Conservation (phyloP, 2,329 filamentous ascomycete species). For the Cytospora mali region DNA sequence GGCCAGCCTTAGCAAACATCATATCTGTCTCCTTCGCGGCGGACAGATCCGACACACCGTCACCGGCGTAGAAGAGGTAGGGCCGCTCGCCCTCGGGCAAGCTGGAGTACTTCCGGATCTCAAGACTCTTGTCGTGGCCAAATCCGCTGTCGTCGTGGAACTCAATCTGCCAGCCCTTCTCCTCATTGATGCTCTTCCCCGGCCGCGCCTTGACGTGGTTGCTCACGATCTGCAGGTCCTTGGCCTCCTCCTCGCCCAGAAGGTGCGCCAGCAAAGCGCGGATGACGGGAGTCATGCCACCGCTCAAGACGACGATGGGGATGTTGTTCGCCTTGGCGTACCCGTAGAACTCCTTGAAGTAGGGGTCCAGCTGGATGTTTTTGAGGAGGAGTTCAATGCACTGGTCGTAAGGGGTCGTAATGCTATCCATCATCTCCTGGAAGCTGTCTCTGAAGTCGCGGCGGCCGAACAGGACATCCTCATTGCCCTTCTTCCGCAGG, state of each 20-base stretch:
- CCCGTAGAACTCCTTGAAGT: constrained; percentile 84
- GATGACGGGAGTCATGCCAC: constrained; percentile 93
- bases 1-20: constrained; percentile 88
- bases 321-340: constrained; percentile 83
- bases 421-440: constrained; percentile 87
- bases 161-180: constrained; percentile 82
- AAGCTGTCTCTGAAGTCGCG: constrained; percentile 84
- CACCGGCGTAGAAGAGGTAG: constrained; percentile 90
- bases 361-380: constrained; percentile 86
- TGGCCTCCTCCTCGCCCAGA: constrained; percentile 72
- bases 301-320: constrained; percentile 87
- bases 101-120: constrained; percentile 83
- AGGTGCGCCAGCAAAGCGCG: constrained; percentile 77
- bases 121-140: constrained; percentile 95
- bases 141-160: constrained; percentile 89
- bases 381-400: constrained; percentile 77
- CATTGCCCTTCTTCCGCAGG: constrained; percentile 72
- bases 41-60: constrained; percentile 89
- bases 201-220: constrained; percentile 71
- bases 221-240: constrained; percentile 85
- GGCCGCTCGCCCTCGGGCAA: constrained; percentile 71
- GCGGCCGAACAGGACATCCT: constrained; percentile 71
- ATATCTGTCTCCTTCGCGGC: constrained; percentile 92
- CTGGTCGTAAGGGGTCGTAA: constrained; percentile 77
- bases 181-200: constrained; percentile 74